These are phyloP conservation scores for Claviceps purpurea DNA, from an alignment of 2,329 filamentous ascomycete genomes.

Conservation along the genomic window DNA sequence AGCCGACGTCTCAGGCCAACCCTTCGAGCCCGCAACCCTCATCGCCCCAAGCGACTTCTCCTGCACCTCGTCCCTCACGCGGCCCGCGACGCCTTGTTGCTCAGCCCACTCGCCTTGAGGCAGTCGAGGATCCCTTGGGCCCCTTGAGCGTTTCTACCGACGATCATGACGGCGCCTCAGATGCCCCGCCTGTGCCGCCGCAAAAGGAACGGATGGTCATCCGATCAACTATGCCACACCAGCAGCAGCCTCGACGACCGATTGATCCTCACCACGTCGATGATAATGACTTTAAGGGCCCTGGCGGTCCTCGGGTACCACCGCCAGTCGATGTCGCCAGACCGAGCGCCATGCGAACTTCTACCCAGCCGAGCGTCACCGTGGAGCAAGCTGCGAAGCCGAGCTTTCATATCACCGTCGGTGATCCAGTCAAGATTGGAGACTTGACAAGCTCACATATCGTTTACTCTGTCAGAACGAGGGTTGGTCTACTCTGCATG, in stretches of 20 bases:
- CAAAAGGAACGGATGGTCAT: conserved; percentile 53
- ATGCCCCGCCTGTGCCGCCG: conserved; percentile 54
- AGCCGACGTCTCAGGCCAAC: conserved; percentile 19
- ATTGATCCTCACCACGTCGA: conserved; percentile 53
- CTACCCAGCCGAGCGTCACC: conserved; percentile 64
- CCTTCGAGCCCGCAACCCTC: conserved; percentile 16
- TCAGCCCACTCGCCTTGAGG: conserved; percentile 66
- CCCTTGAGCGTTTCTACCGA: conserved; percentile 57
- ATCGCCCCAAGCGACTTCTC: conserved; percentile 7
- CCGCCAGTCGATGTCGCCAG: conserved; percentile 48
- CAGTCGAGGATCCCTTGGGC: conserved; percentile 63
- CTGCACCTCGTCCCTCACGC: conserved; percentile 29
- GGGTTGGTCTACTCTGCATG: conserved; percentile 36
- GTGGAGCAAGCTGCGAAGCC: conserved; percentile 91
- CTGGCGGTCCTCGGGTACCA: conserved; percentile 46
- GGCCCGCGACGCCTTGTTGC: conserved; percentile 53
- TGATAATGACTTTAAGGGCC: conserved; percentile 50
- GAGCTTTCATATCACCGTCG: conserved; percentile 78
- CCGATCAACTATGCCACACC: conserved; percentile 40
- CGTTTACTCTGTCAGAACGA: conserved; percentile 90
- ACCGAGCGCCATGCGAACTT: conserved; percentile 36
- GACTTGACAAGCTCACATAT: conserved; percentile 95
- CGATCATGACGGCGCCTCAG: conserved; percentile 22
- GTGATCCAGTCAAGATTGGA: conserved; percentile 95
- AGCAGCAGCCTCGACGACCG: conserved; percentile 29